Conservation (phyloP, 176 grass and related monocot genomes). For the Echinochloa phyllopogon region DNA sequence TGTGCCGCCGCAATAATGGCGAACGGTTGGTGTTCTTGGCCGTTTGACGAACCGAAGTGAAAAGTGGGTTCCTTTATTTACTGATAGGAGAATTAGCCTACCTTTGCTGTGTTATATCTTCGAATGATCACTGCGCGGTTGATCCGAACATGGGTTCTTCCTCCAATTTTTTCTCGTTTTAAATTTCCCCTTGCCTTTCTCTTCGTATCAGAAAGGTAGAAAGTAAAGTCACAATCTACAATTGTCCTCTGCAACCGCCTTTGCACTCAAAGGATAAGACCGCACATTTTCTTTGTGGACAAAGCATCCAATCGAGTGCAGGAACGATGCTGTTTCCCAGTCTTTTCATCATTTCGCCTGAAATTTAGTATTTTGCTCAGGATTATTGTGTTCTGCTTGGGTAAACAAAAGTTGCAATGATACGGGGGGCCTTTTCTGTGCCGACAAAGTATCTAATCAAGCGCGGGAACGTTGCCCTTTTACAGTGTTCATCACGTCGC, state of each 20-base stretch:
- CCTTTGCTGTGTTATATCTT: neutral
- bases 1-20: constrained; percentile 7
- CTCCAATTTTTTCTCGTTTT: neutral
- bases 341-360: neutral
- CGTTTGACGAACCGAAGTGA: neutral
- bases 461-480: neutral
- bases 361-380: neutral
- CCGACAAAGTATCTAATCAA: neutral
- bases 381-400: neutral
- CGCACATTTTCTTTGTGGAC: too few species aligned
- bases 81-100: neutral
- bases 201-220: neutral
- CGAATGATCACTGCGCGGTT: neutral
- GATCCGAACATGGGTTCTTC: neutral
- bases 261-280: neutral
- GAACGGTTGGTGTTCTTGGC: neutral
- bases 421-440: neutral
- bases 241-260: neutral
- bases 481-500: neutral
- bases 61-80: neutral
- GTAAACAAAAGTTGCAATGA: neutral
- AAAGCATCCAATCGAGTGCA: neutral
- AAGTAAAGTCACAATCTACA: neutral
- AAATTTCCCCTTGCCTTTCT: neutral
- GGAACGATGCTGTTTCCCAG: neutral